Base-by-base conservation (phyloP, 2,329 filamentous ascomycete species). In the Diaporthe vaccinii region DNA sequence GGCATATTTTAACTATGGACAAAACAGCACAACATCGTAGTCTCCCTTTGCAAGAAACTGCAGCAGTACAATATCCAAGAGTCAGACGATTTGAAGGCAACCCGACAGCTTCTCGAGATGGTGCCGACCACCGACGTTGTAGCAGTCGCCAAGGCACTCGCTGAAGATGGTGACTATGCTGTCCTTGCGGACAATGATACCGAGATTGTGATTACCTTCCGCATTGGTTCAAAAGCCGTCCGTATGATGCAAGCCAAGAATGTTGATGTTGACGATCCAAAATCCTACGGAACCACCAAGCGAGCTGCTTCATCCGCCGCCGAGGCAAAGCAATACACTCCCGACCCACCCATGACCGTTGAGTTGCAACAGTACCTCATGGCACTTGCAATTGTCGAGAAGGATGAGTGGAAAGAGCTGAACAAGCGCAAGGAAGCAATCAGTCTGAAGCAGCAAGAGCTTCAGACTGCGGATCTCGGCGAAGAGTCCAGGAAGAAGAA, bases 201-300 rank as follows among this genome's bases (percentile, higher is more conserved):
- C 15, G 61, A 74, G 36, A 58, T 44, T 8, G 31, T 74, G 14
- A 17, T 74, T n/a, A 53, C 22, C 25, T 74, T 74, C 46, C 25
- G 20, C 25, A 12, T 77, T 7, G 25, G 71, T 5, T 36, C 39
- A 22, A 61, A 53, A 28, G n/a, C 74, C 8, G 70, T 72, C 17
- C 55, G 76, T 8, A 28, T 77, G 17, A 67, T 77, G 53, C 76
- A 76, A 36, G 53, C 58, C 12, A 71, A 68, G n/a, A 70, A 77
- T n/a, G 39, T 74, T 15, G 74, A 77, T 41, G 44, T 46, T 28
- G 46, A 73, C n/a, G 41, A 77, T 34, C n/a, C 15, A 1, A 67
- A 51, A 7, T 67, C 74, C 1, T 74, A 58, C 22, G 25, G 46
- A 14, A 31, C 34, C 6, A 53, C 70, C 28, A 59, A 17, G 28